A percentile compares a stretch with the other conserved stretches of the same genome.
phyloP scores from a whole-genome alignment of 495 filamentous ascomycete genomes.

The Articulospora tetracladia region DNA sequence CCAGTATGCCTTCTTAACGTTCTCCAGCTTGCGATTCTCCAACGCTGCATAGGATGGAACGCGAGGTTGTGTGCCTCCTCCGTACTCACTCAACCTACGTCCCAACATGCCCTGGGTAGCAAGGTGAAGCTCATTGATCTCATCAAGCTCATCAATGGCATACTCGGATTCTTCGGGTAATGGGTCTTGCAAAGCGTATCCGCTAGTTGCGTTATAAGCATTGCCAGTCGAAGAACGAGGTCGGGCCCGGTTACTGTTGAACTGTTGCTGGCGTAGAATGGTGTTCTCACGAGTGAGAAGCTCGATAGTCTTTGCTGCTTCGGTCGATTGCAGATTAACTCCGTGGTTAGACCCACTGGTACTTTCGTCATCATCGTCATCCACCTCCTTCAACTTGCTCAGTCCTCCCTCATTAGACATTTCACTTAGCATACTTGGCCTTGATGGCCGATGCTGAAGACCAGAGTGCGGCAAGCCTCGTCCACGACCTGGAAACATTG shows the following conservation, averaged over 20 bases:
- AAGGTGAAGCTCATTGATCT: slow-evolving; percentile 55
- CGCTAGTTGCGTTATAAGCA: slow-evolving; percentile 48
- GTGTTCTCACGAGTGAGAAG: slow-evolving; percentile 71
- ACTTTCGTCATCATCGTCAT: slow-evolving; percentile 74
- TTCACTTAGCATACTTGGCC: slow-evolving; percentile 82
- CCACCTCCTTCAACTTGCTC: slow-evolving; percentile 76
- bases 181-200: slow-evolving; percentile 58
- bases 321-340: slow-evolving; percentile 51
- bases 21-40: slow-evolving; percentile 74
- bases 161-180: slow-evolving; percentile 69
- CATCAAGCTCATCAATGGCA: slow-evolving; percentile 67
- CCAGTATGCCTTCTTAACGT: slow-evolving; percentile 81
- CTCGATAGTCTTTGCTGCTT: slow-evolving; percentile 64
- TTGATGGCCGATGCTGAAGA: slow-evolving; percentile 76
- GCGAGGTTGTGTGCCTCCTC: slow-evolving; percentile 46
- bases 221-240: slow-evolving; percentile 57
- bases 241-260: slow-evolving; percentile 56
- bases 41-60: slow-evolving; percentile 51
- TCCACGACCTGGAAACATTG: slow-evolving; percentile 43
- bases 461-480: slow-evolving; percentile 56
- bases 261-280: slow-evolving; percentile 59
- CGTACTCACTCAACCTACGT: slow-evolving; percentile 62
- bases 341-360: slow-evolving; percentile 58
- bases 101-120: slow-evolving; percentile 46
- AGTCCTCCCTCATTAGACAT: slow-evolving; percentile 70